Evolutionary conservation across 306 rosid genomes (phyloP).

Genomic region (Corylus avellana): DNA sequence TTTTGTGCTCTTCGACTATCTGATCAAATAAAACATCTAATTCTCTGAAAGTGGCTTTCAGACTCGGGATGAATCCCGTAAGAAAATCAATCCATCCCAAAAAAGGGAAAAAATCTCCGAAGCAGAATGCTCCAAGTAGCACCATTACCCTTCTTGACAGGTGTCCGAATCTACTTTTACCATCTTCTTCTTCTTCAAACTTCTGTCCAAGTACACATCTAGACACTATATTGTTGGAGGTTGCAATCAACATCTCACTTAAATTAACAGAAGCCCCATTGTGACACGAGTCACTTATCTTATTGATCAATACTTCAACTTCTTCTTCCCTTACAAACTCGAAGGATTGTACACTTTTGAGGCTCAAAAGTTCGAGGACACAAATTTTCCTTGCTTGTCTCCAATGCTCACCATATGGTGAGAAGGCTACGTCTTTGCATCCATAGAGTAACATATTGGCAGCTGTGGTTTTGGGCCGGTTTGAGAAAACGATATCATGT

Average conservation of each 20-base stretch:
- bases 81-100: neutral
- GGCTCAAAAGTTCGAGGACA: neutral
- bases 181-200: neutral
- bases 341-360: neutral
- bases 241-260: neutral
- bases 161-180: neutral
- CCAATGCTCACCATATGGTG: neutral
- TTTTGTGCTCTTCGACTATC: neutral
- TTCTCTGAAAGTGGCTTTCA: no score
- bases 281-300: neutral
- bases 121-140: neutral
- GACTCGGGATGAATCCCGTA: neutral
- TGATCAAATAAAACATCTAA: neutral
- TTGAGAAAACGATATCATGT: neutral
- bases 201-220: no score
- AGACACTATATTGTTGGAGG: neutral
- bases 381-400: neutral
- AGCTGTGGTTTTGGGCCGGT: neutral
- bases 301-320: neutral
- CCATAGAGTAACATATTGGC: neutral
- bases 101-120: neutral
- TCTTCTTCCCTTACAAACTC: neutral
- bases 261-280: no score
- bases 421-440: neutral
- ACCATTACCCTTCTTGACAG: neutral